Percentiles rank a stretch among this genome's conserved stretches.
These are phyloP conservation scores for Pulveroboletus sp. DNA, from an alignment of 768 basidiomycete genomes.

Conservation along the genomic window DNA sequence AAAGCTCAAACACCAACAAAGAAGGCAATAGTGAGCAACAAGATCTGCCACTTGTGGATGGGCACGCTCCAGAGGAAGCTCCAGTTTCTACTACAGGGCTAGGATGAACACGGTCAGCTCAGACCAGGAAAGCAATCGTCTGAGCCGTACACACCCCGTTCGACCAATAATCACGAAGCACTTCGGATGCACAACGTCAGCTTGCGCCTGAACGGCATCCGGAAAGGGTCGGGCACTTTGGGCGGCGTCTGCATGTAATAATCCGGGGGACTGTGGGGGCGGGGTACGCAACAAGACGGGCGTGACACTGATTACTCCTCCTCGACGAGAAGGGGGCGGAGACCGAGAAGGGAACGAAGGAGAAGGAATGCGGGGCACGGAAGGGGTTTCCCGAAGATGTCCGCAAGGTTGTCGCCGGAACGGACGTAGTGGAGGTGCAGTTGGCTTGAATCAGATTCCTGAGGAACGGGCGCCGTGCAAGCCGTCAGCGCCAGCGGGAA, in stretches of 20 bases:
- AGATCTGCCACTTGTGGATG: constrained; percentile 79
- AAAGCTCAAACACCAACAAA: constrained; percentile 85
- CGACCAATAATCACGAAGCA: constrained; percentile 90
- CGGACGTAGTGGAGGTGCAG: too few species aligned
- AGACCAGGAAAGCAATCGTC: neutral
- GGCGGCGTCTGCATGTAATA: constrained; percentile 92
- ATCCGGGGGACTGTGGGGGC: constrained; percentile 87
- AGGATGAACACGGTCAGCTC: constrained; percentile 12
- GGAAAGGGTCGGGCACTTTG: constrained; percentile 89
- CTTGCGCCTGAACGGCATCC: constrained; percentile 84
- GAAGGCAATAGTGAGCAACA: constrained; percentile 76
- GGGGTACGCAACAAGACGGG: constrained; percentile 78
- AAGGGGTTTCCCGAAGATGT: too few species aligned
- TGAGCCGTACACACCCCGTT: constrained; percentile 64
- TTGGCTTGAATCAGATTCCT: too few species aligned
- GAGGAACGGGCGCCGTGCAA: too few species aligned
- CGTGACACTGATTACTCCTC: too few species aligned
- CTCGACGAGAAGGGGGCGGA: too few species aligned
- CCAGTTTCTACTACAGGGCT: constrained; percentile 95
- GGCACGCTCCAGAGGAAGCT: constrained; percentile 84
- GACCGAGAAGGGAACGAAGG: too few species aligned
- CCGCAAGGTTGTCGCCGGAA: too few species aligned
- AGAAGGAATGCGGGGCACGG: too few species aligned
- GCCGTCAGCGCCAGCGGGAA: too few species aligned
- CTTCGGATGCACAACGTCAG: constrained; percentile 88